Evolutionary conservation across 176 grass and related monocot species (phyloP).

Genomic region (Aegilops speltoides): DNA sequence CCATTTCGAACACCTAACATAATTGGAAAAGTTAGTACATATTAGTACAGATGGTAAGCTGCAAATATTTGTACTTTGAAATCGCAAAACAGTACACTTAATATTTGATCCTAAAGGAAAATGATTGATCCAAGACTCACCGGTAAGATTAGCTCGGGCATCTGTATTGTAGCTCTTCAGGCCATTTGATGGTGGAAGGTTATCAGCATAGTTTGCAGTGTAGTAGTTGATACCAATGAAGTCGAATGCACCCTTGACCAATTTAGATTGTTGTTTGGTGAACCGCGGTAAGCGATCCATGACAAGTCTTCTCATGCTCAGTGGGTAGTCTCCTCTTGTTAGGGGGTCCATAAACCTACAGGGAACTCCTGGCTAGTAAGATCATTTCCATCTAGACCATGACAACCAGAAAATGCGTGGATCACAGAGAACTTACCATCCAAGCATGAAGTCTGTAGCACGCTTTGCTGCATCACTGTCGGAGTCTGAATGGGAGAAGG

Average conservation of each 20-base stretch:
- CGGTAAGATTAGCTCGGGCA: constrained; percentile 23
- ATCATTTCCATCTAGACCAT: not conserved
- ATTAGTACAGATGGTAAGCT: not conserved
- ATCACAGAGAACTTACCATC: constrained; percentile 47
- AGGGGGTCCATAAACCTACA: constrained; percentile 58
- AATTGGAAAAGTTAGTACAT: not conserved
- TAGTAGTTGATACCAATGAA: constrained; percentile 81
- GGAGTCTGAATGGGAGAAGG: constrained; percentile 44
- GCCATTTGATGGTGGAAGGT: constrained; percentile 22
- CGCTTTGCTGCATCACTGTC: constrained; percentile 43
- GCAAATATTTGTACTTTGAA: not conserved
- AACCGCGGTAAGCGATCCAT: constrained; percentile 49
- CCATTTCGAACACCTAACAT: constrained; percentile 48
- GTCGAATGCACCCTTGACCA: constrained; percentile 55
- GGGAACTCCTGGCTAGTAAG: not conserved
- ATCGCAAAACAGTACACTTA: not conserved
- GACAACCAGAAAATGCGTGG: not conserved
- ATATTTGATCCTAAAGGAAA: not conserved
- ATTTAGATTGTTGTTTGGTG: constrained; percentile 40
- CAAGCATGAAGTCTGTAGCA: constrained; percentile 60
- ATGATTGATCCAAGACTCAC: not conserved
- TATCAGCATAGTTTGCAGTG: constrained; percentile 32
- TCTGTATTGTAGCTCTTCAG: constrained; percentile 28
- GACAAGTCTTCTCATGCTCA: constrained; percentile 44
- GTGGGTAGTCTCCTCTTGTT: constrained; percentile 42